Evolutionary conservation across 1,139 yeast species (phyloP).

Genomic region (Hemisphaericaspora subhashii): DNA sequence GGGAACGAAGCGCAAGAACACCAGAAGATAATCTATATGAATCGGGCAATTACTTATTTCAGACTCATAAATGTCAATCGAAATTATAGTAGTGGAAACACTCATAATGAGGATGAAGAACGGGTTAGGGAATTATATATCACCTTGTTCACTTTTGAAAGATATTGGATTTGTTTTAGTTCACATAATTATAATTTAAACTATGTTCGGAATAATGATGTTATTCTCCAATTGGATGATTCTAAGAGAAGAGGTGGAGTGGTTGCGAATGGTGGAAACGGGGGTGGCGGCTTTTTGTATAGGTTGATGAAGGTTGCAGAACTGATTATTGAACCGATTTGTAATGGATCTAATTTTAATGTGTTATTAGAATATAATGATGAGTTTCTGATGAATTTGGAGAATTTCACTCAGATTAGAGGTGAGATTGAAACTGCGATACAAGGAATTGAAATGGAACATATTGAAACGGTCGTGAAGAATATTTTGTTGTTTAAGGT

Average conservation of each 20-base stretch:
- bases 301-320: constrained; percentile 17
- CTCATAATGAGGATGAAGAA: background rate
- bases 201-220: constrained; percentile 22
- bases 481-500: constrained; percentile 30
- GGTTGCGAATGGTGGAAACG: constrained; percentile 1
- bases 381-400: constrained; percentile 12
- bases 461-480: constrained; percentile 8
- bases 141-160: constrained; percentile 32
- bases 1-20: constrained; percentile 28
- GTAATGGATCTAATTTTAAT: constrained; percentile 20
- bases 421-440: constrained; percentile 6
- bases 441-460: constrained; percentile 4
- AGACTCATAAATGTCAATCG: constrained; percentile 32
- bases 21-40: constrained; percentile 33
- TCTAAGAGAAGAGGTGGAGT: background rate
- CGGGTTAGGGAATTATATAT: constrained; percentile 32
- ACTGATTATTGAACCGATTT: constrained; percentile 15
- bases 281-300: constrained; percentile 13
- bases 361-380: constrained; percentile 11
- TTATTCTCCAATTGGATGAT: constrained; percentile 14
- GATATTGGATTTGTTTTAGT: constrained; percentile 32
- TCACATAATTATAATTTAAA: constrained; percentile 26
- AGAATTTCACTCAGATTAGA: constrained; percentile 13
- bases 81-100: too few relatives aligned
- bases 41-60: constrained; percentile 37